Evolutionary conservation across 2,329 filamentous ascomycete genomes (phyloP).

Genomic region (Trichoderma cornu-damae): DNA sequence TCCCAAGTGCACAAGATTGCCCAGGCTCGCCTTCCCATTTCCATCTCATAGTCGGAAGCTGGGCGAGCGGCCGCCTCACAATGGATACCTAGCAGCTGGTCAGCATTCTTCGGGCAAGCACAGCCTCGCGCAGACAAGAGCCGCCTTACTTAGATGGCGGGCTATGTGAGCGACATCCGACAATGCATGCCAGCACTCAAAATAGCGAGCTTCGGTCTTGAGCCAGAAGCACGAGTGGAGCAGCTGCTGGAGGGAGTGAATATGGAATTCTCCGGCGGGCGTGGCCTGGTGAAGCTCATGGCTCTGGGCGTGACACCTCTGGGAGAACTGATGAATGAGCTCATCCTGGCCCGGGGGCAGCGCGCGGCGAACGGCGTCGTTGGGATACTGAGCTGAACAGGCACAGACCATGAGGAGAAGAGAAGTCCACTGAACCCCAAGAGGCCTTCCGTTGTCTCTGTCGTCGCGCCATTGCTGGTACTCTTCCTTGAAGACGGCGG

Average conservation of each 20-base stretch:
- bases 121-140: too few relatives aligned
- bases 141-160: conserved; percentile 34
- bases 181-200: conserved; percentile 37
- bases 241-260: conserved; percentile 34
- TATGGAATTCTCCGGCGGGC: conserved; percentile 31
- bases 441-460: conserved; percentile 28
- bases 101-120: neutral
- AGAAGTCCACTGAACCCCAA: conserved; percentile 36
- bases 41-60: conserved; percentile 33
- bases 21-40: conserved; percentile 36
- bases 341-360: conserved; percentile 32
- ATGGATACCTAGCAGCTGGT: conserved; percentile 27
- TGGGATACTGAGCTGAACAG: conserved; percentile 34
- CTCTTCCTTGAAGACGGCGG: conserved; percentile 33
- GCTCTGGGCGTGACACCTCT: conserved; percentile 32
- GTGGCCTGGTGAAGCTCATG: conserved; percentile 32
- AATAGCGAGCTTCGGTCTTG: conserved; percentile 34
- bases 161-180: too few relatives aligned
- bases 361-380: conserved; percentile 28
- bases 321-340: conserved; percentile 28
- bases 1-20: conserved; percentile 37
- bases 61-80: conserved; percentile 28
- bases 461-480: conserved; percentile 35
- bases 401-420: conserved; percentile 37
- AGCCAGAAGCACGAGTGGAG: conserved; percentile 38